These are phyloP conservation scores for Diaporthe helianthi DNA, from an alignment of 2,329 filamentous ascomycete genomes.

Conservation along the genomic window DNA sequence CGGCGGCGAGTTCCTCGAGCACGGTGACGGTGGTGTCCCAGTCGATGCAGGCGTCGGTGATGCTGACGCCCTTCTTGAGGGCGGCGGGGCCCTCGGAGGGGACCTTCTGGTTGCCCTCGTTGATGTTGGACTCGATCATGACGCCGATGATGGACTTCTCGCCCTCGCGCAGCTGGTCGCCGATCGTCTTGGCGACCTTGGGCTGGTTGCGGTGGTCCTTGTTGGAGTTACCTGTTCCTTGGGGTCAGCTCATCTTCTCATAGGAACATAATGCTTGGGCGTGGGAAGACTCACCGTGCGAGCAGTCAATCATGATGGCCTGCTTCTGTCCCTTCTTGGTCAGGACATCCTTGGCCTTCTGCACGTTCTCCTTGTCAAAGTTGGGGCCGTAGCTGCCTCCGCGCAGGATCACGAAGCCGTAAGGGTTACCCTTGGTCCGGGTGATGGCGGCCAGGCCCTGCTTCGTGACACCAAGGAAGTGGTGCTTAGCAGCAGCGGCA, in stretches of 20 bases:
- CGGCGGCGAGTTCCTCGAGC: slow-evolving; percentile 84
- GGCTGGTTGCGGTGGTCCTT: slow-evolving; percentile 99
- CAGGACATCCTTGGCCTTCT: slow-evolving; percentile 78
- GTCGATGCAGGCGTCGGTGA: slow-evolving; percentile 95
- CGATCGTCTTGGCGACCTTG: slow-evolving; percentile 82
- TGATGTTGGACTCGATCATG: slow-evolving; percentile 99
- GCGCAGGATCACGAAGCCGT: slow-evolving; percentile 95
- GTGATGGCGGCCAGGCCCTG: slow-evolving; percentile 95
- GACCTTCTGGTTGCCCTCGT: slow-evolving; percentile 89
- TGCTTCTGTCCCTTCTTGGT: slow-evolving; percentile 83
- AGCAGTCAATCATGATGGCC: slow-evolving; percentile 98
- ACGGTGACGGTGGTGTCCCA: slow-evolving; percentile 87
- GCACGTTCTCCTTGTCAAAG: slow-evolving; percentile 86
- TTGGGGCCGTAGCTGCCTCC: slow-evolving; percentile 93
- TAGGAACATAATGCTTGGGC: background rate
- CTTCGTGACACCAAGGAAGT: slow-evolving; percentile 99
- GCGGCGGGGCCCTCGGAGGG: slow-evolving; percentile 79
- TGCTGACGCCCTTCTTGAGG: slow-evolving; percentile 89
- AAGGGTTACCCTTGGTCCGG: slow-evolving; percentile 90
- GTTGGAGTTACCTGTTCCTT: slow-evolving; percentile 79
- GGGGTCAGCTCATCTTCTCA: slow-evolving; percentile 29
- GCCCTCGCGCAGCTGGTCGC: slow-evolving; percentile 84
- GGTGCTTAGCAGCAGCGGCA: slow-evolving; percentile 82
- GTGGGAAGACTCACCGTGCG: slow-evolving; percentile 71
- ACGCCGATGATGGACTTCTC: slow-evolving; percentile 91